Conservation (phyloP, 441 rosid genomes). For the Daphne laureola region DNA sequence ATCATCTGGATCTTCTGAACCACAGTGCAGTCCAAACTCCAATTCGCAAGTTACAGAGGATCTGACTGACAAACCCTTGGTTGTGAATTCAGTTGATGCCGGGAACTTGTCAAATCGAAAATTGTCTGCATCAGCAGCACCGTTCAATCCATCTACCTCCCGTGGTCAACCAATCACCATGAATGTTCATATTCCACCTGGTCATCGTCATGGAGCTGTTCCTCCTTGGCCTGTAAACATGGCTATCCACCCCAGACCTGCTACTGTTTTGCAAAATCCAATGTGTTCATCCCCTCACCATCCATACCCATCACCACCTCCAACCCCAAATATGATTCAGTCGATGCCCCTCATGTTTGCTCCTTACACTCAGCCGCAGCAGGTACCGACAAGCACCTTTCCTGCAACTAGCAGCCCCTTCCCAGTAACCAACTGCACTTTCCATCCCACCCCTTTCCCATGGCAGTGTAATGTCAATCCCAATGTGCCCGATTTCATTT, state of each 20-base stretch:
- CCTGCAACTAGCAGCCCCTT: conserved; percentile 72
- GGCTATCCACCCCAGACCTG: conserved; percentile 72
- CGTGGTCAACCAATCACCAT: conserved; percentile 58
- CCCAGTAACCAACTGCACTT: conserved; percentile 56
- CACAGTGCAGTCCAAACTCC: conserved; percentile 23
- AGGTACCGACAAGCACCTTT: conserved; percentile 62
- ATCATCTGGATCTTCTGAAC: conserved; percentile 24
- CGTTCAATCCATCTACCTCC: conserved; percentile 76
- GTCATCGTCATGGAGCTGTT: conserved; percentile 50
- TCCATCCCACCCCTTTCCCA: conserved; percentile 78
- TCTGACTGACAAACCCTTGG: conserved; percentile 47
- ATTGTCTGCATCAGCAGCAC: conserved; percentile 94
- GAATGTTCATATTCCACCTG: conserved; percentile 53
- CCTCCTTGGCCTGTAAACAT: conserved; percentile 85
- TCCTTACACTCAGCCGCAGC: conserved; percentile 62
- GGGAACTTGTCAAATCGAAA: conserved; percentile 58
- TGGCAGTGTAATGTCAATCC: conserved; percentile 74
- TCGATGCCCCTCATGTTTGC: conserved; percentile 84
- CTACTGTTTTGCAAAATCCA: conserved; percentile 43
- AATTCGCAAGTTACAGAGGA: conserved; percentile 33
- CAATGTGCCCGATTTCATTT: conserved; percentile 62
- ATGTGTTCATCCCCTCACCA: conserved; percentile 53
- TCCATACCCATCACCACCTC: conserved; percentile 80
- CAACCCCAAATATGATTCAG: conserved; percentile 87
- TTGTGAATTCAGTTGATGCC: conserved; percentile 35